Conservation (phyloP, 1,284 basidiomycete species). For the Ceratorhiza oryzae-sativae region DNA sequence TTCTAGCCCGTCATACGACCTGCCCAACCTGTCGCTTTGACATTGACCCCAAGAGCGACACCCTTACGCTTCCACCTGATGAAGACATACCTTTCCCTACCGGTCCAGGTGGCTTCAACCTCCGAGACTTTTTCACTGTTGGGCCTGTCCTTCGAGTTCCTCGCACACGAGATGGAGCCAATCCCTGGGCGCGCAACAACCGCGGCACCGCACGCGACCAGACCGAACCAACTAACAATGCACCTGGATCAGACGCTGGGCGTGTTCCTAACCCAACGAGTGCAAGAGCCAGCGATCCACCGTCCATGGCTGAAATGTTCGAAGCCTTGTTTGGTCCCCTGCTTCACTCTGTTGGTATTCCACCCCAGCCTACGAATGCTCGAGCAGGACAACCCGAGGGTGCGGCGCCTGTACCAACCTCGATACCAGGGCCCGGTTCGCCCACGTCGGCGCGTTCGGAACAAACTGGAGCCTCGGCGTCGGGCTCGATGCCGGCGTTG, state of each 20-base stretch:
- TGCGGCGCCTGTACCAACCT: neutral
- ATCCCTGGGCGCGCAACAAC: neutral
- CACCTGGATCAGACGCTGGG: neutral
- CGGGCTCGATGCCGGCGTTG: neutral
- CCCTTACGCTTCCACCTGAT: constrained; percentile 26
- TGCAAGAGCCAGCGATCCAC: neutral
- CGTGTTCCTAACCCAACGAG: neutral
- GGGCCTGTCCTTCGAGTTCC: constrained; percentile 27
- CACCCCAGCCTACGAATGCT: neutral
- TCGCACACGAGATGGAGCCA: neutral
- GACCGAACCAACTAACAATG: neutral
- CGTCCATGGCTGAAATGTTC: constrained; percentile 22
- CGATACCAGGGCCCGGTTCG: neutral
- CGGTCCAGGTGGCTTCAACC: constrained; percentile 18
- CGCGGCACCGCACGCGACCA: neutral
- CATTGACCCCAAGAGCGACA: constrained; percentile 71
- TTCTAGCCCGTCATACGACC: constrained; percentile 71
- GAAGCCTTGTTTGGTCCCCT: constrained; percentile 17
- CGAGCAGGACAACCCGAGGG: neutral
- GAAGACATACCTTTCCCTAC: neutral
- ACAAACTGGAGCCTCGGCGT: neutral
- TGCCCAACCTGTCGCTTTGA: constrained; percentile 82
- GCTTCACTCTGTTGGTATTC: constrained; percentile 7
- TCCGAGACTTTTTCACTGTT: constrained; percentile 25
- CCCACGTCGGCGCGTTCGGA: neutral